Evolutionary conservation across 768 basidiomycete genomes (phyloP).

Genomic region (Agaricus subrufescens): DNA sequence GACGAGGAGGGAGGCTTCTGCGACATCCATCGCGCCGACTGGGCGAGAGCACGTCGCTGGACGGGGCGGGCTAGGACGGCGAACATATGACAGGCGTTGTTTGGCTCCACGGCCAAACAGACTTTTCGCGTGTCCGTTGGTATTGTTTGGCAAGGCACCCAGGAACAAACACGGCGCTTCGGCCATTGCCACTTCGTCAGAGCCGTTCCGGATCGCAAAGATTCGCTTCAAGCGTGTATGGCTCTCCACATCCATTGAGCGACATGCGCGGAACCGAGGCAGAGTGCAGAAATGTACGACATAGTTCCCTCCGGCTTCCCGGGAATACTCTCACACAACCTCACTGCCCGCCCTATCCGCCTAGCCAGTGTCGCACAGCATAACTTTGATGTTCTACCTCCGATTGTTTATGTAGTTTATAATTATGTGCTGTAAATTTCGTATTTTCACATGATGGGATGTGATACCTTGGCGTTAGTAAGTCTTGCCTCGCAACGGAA

Average conservation of each 20-base stretch:
- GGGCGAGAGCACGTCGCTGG: conserved; percentile 25
- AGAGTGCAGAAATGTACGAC: no score
- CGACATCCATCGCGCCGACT: conserved; percentile 31
- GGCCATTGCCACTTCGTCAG: not conserved
- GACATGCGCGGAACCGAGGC: no score
- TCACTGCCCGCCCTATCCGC: no score
- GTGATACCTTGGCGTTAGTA: not conserved
- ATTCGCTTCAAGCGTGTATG: not conserved
- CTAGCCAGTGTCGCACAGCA: no score
- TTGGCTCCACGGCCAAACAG: conserved; percentile 2
- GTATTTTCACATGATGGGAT: not conserved
- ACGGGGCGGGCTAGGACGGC: conserved; percentile 29
- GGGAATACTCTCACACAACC: no score
- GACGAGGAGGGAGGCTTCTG: conserved; percentile 20
- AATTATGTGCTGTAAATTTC: no score
- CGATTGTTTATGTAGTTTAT: no score
- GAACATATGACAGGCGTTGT: conserved; percentile 19
- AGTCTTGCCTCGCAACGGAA: no score
- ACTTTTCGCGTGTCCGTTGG: conserved; percentile 1
- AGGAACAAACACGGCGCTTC: not conserved
- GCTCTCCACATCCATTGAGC: not conserved
- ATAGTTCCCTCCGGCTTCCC: no score
- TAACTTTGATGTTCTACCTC: no score
- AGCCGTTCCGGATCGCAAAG: no score
- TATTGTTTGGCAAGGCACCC: not conserved